Percentiles rank a stretch among this genome's conserved stretches.
Conservation (phyloP, 805 yeast genomes). For the Yarrowia yakushimensis region DNA sequence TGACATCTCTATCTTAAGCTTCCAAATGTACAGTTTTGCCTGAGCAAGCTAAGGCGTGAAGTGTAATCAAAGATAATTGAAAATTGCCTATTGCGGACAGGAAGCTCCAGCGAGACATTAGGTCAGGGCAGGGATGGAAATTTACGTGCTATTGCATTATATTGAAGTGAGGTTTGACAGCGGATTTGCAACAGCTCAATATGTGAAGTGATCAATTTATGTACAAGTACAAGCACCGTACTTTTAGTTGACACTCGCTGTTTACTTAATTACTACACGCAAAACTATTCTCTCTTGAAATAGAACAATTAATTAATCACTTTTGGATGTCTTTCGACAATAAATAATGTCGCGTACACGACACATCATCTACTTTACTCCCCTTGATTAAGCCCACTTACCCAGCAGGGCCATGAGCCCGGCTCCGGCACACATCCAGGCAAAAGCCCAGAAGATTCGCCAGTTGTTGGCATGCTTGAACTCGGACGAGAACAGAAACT, state of each 20-base stretch:
- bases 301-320: conserved; percentile 4
- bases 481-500: conserved; percentile 51
- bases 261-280: too few species aligned
- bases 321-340: conserved; percentile 14
- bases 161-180: too few species aligned
- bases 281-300: neutral
- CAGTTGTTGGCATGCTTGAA: conserved; percentile 43
- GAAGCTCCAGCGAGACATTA: too few species aligned
- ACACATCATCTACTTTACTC: neutral
- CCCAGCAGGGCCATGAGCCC: conserved; percentile 73
- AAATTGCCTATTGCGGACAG: neutral
- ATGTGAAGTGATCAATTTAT: too few species aligned
- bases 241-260: too few species aligned
- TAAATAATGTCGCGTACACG: conserved; percentile 4
- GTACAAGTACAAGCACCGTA: too few species aligned
- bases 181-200: too few species aligned
- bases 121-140: too few species aligned
- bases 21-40: neutral
- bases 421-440: conserved; percentile 51
- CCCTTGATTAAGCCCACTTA: conserved; percentile 57
- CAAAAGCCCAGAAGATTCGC: conserved; percentile 43
- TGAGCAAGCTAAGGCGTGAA: neutral
- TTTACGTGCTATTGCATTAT: too few species aligned
- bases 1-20: too few species aligned
- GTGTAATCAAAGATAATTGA: neutral